Percentiles rank a stretch among this genome's conserved stretches.
Conservation (phyloP, 345 rosid species). For the Aegle marmelos region DNA sequence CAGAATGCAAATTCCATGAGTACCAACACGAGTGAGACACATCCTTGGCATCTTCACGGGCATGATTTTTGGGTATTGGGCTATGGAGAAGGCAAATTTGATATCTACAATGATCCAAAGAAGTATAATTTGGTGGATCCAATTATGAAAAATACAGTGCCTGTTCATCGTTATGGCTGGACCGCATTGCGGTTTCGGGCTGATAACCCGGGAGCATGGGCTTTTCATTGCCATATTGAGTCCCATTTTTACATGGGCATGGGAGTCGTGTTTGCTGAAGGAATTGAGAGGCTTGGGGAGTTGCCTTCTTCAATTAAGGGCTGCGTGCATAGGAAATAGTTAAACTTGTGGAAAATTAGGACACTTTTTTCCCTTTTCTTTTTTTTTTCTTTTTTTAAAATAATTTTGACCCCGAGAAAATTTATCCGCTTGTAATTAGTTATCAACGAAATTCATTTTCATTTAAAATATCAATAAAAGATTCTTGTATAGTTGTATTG, state of each 20-base stretch:
- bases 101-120: slow-evolving; percentile 37
- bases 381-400: too few species aligned
- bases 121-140: slow-evolving; percentile 61
- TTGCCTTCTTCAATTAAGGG: slow-evolving; percentile 68
- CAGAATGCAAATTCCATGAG: slow-evolving; percentile 65
- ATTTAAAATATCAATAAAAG: neutral
- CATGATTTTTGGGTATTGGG: slow-evolving; percentile 90
- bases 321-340: slow-evolving; percentile 32
- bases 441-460: neutral
- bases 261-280: slow-evolving; percentile 66
- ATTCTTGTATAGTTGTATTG: too few species aligned
- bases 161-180: slow-evolving; percentile 72
- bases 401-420: neutral
- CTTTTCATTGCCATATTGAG: slow-evolving; percentile 79
- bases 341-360: neutral
- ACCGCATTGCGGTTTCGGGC: slow-evolving; percentile 63
- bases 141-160: slow-evolving; percentile 78
- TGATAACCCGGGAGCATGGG: slow-evolving; percentile 74
- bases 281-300: slow-evolving; percentile 41
- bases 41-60: slow-evolving; percentile 86
- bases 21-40: slow-evolving; percentile 54
- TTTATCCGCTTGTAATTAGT: neutral
- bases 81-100: slow-evolving; percentile 61
- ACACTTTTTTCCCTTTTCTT: neutral
- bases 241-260: slow-evolving; percentile 76